Evolutionary conservation across 345 rosid species (phyloP).

Genomic region (Lumnitzera littorea): DNA sequence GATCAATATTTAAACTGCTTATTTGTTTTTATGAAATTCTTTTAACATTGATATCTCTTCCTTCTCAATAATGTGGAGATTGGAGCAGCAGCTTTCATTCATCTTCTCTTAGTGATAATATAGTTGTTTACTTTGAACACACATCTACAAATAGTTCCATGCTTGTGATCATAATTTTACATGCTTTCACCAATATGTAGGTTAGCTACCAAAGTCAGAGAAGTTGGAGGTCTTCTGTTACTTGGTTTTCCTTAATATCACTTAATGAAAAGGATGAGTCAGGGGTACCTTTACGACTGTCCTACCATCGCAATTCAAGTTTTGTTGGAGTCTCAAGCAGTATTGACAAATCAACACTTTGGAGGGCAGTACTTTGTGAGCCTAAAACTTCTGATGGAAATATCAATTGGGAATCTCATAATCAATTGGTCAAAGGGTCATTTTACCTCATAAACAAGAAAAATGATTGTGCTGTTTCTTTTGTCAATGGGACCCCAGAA

Average conservation of each 20-base stretch:
- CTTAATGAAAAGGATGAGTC: conserved; percentile 56
- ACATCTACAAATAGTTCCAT: conserved; percentile 3
- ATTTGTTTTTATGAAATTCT: too few species aligned
- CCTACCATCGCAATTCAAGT: conserved; percentile 53
- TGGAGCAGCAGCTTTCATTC: neutral
- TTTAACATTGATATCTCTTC: too few species aligned
- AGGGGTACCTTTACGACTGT: conserved; percentile 68
- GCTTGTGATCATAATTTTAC: neutral
- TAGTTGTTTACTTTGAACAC: neutral
- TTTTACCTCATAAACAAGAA: conserved; percentile 81
- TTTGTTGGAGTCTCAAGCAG: conserved; percentile 62
- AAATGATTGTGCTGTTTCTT: conserved; percentile 73
- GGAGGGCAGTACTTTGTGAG: conserved; percentile 46
- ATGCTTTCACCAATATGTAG: conserved; percentile 29
- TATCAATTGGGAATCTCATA: conserved; percentile 54
- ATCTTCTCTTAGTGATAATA: neutral
- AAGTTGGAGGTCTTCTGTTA: conserved; percentile 60
- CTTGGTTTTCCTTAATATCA: conserved; percentile 86
- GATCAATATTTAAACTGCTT: too few species aligned
- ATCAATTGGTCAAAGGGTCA: conserved; percentile 44
- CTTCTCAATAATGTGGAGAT: too few species aligned
- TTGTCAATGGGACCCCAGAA: conserved; percentile 66
- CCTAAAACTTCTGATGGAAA: conserved; percentile 47
- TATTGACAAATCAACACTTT: conserved; percentile 51
- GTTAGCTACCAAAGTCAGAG: conserved; percentile 60